A percentile compares a stretch with the other conserved stretches of the same genome.
phyloP scores from a whole-genome alignment of 2,329 filamentous ascomycete genomes.

The Blastomyces parvus region DNA sequence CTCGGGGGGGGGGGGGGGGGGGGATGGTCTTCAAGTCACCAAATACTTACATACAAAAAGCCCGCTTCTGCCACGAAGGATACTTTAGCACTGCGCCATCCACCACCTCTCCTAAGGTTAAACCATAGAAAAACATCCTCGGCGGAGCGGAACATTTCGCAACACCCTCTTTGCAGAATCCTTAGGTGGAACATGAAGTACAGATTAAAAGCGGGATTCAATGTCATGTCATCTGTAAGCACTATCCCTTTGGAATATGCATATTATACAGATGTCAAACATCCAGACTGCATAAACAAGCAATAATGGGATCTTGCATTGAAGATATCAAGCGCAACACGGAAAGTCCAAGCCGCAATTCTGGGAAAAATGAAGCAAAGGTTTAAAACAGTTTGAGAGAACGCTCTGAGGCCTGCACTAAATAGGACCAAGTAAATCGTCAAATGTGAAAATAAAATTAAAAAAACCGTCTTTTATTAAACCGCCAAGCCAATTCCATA shows the following conservation, averaged over 20 bases:
- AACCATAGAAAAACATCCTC: no score
- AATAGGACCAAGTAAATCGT: not conserved
- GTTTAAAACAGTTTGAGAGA: not conserved
- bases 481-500: not conserved
- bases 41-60: no score
- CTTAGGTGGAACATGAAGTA: no score
- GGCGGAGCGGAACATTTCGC: no score
- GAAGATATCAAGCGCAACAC: not conserved
- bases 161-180: no score
- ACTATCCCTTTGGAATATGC: not conserved
- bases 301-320: not conserved
- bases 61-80: no score
- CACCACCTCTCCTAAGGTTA: no score
- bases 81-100: no score
- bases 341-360: not conserved
- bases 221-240: not conserved
- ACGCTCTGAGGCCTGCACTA: not conserved
- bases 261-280: not conserved
- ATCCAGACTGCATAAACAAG: not conserved
- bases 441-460: no score
- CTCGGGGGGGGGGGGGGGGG: no score
- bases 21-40: no score
- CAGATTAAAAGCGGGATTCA: no score
- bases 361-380: not conserved
- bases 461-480: not conserved